Percentiles rank a stretch among this genome's conserved stretches.
phyloP scores from a whole-genome alignment of 23 red algal genomes.

The Cyanidium caldarium region DNA sequence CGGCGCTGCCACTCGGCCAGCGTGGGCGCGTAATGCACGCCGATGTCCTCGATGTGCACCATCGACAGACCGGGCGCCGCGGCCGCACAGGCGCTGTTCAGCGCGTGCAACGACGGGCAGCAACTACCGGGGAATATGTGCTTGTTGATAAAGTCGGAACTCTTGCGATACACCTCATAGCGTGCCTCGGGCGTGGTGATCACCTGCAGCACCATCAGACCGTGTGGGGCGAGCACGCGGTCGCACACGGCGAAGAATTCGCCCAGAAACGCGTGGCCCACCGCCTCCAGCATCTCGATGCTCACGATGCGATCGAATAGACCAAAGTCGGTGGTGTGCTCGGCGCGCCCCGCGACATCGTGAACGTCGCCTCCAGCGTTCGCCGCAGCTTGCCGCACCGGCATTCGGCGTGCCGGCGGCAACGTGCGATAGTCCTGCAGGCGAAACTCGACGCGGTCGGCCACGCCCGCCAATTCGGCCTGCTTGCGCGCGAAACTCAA shows the following conservation, averaged over 20 bases:
- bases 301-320: constrained; percentile 69
- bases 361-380: background rate
- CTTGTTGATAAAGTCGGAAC: constrained; percentile 76
- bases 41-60: constrained; percentile 53
- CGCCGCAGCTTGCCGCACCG: background rate
- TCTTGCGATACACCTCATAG: constrained; percentile 47
- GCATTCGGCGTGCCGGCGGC: background rate
- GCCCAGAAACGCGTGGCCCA: constrained; percentile 77
- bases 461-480: constrained; percentile 30
- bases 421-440: constrained; percentile 65
- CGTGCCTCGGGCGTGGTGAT: constrained; percentile 86
- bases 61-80: constrained; percentile 18
- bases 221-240: constrained; percentile 25
- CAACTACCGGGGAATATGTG: constrained; percentile 88
- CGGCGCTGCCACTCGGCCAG: constrained; percentile 51
- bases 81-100: constrained; percentile 24
- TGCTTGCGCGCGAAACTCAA: constrained; percentile 26
- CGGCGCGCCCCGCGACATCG: background rate
- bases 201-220: constrained; percentile 56
- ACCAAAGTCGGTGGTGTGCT: background rate
- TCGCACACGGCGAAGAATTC: constrained; percentile 39
- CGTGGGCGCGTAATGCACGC: constrained; percentile 77
- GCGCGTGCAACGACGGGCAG: constrained; percentile 61
- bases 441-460: constrained; percentile 32
- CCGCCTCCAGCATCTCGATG: constrained; percentile 93